Evolutionary conservation across 305 asterid species (phyloP), one percentile per base, ranked within the genome.

Genomic region (Fraxinus greggii): DNA sequence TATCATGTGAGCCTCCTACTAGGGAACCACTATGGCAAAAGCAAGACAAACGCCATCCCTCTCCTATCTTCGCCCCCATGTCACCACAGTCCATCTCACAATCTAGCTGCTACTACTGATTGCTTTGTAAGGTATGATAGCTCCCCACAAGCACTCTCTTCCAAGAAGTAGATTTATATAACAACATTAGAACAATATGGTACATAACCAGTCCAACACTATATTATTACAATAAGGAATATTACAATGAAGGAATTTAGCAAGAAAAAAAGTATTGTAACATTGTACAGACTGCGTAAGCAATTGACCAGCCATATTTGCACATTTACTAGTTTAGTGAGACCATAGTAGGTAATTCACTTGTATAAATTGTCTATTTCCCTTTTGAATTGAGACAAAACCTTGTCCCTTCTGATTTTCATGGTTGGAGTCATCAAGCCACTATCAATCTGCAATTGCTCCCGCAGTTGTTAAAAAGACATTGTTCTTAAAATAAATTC

Each of bases 371-470:
- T 83, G 56, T 89, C 88, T 54, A 96, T 93, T 84, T 94, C 91
- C 86, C 91, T 92, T 85, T 84, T 84, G 92, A 88, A 93, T 72
- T 88, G 69, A 59, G 88, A 88, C 21, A 86, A 92, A 32, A 94
- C 97, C 84, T 73, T 86, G 70, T 96, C 98, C 51, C 99, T 89
- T 86, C 91, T 91, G 42, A 94, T 88, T 87, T 96, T 94, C 99
- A 96, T 93, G 54, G 98, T 96, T 63, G 98, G 97, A 76, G 98
- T 96, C 98, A 96, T 89, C 70, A 93, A 86, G 84, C 98, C 98
- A 51, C 89, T 82, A 48, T 93, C 98, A 19, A 93, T 93, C 98
- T 94, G 95, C 90, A 87, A 63, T 78, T 6, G 7, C 32, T 78
- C 26, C 26, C 32, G 33, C 35, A 45, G 26, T 9, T 21, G 77